phyloP scores from a whole-genome alignment of 2,329 filamentous ascomycete species.

The Diaporthe humulicola region DNA sequence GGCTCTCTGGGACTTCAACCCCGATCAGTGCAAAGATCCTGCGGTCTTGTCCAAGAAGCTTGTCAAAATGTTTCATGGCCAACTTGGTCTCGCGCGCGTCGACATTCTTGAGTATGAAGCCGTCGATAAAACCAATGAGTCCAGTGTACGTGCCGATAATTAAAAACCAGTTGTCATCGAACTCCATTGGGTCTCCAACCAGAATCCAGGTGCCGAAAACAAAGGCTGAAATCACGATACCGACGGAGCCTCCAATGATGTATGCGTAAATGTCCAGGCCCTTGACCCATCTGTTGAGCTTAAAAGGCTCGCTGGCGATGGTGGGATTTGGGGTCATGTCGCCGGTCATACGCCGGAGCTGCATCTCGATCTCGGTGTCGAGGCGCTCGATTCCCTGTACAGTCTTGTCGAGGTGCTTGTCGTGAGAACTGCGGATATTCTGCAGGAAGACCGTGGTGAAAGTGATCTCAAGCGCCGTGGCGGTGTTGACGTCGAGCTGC shows the following conservation, averaged over 20 bases:
- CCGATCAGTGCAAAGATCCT: constrained; percentile 43
- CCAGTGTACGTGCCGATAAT: constrained; percentile 63
- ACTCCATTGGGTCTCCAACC: constrained; percentile 54
- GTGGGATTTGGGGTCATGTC: constrained; percentile 50
- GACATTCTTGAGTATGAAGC: constrained; percentile 60
- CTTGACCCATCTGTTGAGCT: constrained; percentile 51
- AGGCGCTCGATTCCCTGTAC: constrained; percentile 51
- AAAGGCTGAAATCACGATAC: constrained; percentile 52
- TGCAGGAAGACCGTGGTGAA: constrained; percentile 55
- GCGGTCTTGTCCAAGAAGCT: constrained; percentile 41
- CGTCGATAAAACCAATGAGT: constrained; percentile 58
- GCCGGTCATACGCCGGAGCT: constrained; percentile 50
- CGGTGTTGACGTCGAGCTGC: constrained; percentile 59
- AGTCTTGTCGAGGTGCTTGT: constrained; percentile 48
- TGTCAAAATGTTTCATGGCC: constrained; percentile 44
- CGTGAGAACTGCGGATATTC: constrained; percentile 54
- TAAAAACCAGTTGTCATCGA: constrained; percentile 60
- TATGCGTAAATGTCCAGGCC: constrained; percentile 58
- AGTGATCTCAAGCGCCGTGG: constrained; percentile 57
- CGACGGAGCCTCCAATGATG: constrained; percentile 56
- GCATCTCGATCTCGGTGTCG: constrained; percentile 51
- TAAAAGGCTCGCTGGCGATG: constrained; percentile 49
- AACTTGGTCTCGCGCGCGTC: constrained; percentile 47
- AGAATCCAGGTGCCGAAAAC: constrained; percentile 54
- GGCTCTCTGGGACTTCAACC: constrained; percentile 39